Evolutionary conservation across 805 yeast genomes (phyloP).

Genomic region (Zygoascus flipseniorum): DNA sequence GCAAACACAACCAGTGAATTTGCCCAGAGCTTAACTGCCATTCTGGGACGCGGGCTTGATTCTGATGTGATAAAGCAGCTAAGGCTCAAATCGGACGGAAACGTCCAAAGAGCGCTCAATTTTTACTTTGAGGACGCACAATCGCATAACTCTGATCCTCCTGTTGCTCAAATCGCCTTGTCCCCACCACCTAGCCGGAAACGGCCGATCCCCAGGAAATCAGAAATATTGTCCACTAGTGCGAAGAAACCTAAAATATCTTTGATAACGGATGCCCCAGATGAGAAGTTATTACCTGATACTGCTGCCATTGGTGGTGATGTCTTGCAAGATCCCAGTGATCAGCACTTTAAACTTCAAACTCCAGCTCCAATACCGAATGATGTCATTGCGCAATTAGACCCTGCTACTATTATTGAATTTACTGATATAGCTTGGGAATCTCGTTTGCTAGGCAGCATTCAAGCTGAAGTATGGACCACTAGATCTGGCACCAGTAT

Average conservation of each 20-base stretch:
- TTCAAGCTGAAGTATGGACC: slow-evolving; percentile 31
- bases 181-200: neutral
- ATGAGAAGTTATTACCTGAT: neutral
- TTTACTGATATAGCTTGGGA: slow-evolving; percentile 12
- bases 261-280: neutral
- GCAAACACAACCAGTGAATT: slow-evolving; percentile 6
- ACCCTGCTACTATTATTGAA: neutral
- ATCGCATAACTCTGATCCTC: neutral
- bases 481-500: slow-evolving; percentile 27
- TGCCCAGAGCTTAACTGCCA: slow-evolving; percentile 17
- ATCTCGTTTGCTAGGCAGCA: slow-evolving; percentile 26
- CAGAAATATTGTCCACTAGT: neutral
- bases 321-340: neutral
- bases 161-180: neutral
- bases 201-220: neutral
- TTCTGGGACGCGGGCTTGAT: slow-evolving; percentile 21
- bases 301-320: neutral
- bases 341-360: too few relatives aligned
- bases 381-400: neutral
- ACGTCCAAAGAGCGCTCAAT: slow-evolving; percentile 24
- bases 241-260: neutral
- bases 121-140: slow-evolving; percentile 17
- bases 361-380: neutral
- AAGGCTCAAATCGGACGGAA: slow-evolving; percentile 14
- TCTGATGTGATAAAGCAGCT: slow-evolving; percentile 11